A percentile compares a stretch with the other conserved stretches of the same genome.
These are phyloP conservation scores for Magnolia kwangsiensis DNA, from an alignment of 164 flowering plant species.

Conservation along the genomic window DNA sequence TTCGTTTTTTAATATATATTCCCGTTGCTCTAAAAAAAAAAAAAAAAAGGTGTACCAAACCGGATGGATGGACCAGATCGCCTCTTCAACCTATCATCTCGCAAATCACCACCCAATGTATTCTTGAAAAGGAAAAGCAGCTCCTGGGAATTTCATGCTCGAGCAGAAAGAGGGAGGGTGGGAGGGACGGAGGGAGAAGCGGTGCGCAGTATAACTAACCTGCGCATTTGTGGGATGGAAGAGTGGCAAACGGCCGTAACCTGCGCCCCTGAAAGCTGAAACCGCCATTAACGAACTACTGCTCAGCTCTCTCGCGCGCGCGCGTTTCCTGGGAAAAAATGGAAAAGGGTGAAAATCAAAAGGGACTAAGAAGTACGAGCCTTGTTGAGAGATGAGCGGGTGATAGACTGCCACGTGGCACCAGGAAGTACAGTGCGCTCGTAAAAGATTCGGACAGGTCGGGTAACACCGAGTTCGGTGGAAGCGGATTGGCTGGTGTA, in stretches of 20 bases:
- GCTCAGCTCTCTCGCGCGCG: neutral
- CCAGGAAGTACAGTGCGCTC: neutral
- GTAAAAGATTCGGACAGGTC: too few species aligned
- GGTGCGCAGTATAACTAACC: neutral
- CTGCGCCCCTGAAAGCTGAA: slow-evolving; percentile 27
- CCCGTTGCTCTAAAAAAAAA: too few species aligned
- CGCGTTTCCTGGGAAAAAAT: neutral
- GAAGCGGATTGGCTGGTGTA: too few species aligned
- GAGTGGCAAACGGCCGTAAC: slow-evolving; percentile 29
- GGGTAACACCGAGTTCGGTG: too few species aligned
- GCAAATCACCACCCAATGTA: too few species aligned
- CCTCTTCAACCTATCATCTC: too few species aligned
- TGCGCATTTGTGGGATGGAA: slow-evolving; percentile 24
- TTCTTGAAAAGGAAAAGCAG: too few species aligned
- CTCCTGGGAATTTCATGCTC: neutral
- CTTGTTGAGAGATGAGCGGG: neutral
- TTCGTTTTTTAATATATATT: too few species aligned
- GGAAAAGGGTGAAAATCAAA: neutral
- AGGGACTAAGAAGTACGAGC: neutral
- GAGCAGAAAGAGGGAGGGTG: neutral
- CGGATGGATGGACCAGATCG: too few species aligned
- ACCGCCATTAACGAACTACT: slow-evolving; percentile 18
- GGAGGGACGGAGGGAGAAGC: neutral
- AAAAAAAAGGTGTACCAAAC: too few species aligned
- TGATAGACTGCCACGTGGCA: neutral